Conservation (phyloP, 1,139 yeast species). For the Diutina pseudorugosa region DNA sequence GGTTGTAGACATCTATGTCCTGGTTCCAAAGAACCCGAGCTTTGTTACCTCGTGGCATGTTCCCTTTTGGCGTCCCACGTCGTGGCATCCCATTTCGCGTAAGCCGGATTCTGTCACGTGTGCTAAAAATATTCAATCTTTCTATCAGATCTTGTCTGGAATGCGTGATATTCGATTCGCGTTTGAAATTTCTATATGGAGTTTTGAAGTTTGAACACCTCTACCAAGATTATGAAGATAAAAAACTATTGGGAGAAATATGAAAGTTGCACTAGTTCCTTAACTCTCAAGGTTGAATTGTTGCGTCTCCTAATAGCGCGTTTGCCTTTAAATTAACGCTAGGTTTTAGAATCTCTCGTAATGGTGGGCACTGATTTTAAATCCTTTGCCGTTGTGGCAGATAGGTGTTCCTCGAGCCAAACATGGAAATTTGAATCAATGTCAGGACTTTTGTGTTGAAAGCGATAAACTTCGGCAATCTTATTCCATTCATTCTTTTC, state of each 20-base stretch:
- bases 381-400: background rate
- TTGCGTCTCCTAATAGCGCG: no score
- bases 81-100: background rate
- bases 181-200: no score
- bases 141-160: no score
- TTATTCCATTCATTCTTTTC: background rate
- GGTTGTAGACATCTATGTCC: conserved; percentile 35
- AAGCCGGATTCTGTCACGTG: background rate
- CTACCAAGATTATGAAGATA: no score
- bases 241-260: no score
- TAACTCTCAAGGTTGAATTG: no score
- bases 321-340: no score
- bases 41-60: conserved; percentile 12
- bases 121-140: no score
- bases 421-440: background rate
- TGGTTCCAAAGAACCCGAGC: conserved; percentile 38
- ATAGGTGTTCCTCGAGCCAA: background rate
- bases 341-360: no score
- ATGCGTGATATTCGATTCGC: no score
- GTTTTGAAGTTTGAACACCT: no score
- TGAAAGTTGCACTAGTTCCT: background rate
- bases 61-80: background rate
- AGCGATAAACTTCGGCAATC: background rate
- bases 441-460: background rate
- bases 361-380: background rate